Evolutionary conservation across 1,139 yeast genomes (phyloP).

Genomic region (Yamadazyma pseudoaaseri): DNA sequence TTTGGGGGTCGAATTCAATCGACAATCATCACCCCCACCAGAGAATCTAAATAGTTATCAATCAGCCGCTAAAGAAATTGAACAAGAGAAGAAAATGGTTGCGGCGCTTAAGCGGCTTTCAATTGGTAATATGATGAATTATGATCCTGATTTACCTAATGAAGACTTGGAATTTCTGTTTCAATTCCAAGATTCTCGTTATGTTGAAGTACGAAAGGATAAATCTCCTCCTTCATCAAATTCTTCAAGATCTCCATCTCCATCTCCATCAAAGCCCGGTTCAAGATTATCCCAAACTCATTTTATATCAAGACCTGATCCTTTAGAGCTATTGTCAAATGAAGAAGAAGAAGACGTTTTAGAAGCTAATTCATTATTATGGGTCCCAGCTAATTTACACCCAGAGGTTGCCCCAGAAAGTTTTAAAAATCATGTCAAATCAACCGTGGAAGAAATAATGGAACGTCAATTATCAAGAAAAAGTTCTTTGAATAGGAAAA

Average conservation of each 20-base stretch:
- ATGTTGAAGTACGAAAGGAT: slow-evolving; percentile 10
- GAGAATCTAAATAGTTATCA: slow-evolving; percentile 18
- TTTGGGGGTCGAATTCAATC: neutral
- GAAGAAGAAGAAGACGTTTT: slow-evolving; percentile 19
- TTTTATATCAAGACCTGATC: neutral
- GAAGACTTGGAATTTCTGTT: slow-evolving; percentile 36
- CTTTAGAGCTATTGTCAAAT: neutral
- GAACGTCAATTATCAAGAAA: slow-evolving; percentile 36
- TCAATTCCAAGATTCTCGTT: slow-evolving; percentile 24
- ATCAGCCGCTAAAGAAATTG: slow-evolving; percentile 48
- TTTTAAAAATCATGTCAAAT: slow-evolving; percentile 77
- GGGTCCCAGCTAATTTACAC: slow-evolving; percentile 96
- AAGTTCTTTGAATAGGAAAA: slow-evolving; percentile 27
- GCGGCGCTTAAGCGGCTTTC: slow-evolving; percentile 57
- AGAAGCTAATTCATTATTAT: slow-evolving; percentile 46
- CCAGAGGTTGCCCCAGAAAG: slow-evolving; percentile 94
- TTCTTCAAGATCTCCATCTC: slow-evolving; percentile 9
- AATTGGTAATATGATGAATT: slow-evolving; percentile 52
- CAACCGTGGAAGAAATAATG: slow-evolving; percentile 73
- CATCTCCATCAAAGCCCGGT: slow-evolving; percentile 7
- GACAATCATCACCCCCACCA: neutral
- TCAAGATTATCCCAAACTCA: slow-evolving; percentile 3
- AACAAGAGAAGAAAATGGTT: slow-evolving; percentile 58
- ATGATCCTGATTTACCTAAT: slow-evolving; percentile 56
- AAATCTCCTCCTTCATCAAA: slow-evolving; percentile 4